Conservation (phyloP, 495 filamentous ascomycete genomes). For the Daldinia vernicosa region DNA sequence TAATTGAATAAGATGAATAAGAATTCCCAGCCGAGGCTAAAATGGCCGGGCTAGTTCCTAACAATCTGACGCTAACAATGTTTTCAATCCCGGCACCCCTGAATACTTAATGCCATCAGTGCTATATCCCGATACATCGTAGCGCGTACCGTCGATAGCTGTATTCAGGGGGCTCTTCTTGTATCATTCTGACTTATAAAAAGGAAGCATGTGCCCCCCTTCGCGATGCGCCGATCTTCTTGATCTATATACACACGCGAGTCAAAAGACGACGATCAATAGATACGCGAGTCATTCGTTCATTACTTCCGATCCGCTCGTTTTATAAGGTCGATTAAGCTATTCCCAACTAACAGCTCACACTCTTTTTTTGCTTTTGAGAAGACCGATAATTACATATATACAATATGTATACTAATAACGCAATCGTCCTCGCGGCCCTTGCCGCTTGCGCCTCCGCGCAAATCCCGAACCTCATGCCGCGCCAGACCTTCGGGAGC, state of each 20-base stretch:
- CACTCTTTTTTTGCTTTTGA: not conserved
- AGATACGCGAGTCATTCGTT: not conserved
- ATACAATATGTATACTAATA: conserved; percentile 29
- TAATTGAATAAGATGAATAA: conserved; percentile 1
- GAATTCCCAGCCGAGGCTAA: not conserved
- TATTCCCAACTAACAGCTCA: not conserved
- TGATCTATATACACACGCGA: not conserved
- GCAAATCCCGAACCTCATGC: conserved; percentile 6
- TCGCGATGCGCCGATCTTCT: conserved; percentile 9
- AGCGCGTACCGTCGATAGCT: conserved; percentile 12
- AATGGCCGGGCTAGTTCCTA: conserved; percentile 14
- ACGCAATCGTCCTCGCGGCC: conserved; percentile 24
- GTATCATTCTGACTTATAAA: conserved; percentile 21
- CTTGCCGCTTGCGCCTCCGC: conserved; percentile 25
- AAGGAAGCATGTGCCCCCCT: conserved; percentile 19
- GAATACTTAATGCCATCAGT: conserved; percentile 1
- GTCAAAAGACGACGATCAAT: conserved; percentile 20
- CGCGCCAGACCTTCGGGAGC: conserved; percentile 14
- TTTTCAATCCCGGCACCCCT: conserved; percentile 23
- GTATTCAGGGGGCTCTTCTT: conserved; percentile 23
- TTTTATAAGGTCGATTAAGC: not conserved
- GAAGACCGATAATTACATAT: not conserved
- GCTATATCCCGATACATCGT: conserved; percentile 31
- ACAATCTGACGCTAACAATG: conserved; percentile 6
- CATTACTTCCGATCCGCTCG: not conserved